phyloP scores from a whole-genome alignment of 2,329 filamentous ascomycete species.

The Arthrocladium fulminans region DNA sequence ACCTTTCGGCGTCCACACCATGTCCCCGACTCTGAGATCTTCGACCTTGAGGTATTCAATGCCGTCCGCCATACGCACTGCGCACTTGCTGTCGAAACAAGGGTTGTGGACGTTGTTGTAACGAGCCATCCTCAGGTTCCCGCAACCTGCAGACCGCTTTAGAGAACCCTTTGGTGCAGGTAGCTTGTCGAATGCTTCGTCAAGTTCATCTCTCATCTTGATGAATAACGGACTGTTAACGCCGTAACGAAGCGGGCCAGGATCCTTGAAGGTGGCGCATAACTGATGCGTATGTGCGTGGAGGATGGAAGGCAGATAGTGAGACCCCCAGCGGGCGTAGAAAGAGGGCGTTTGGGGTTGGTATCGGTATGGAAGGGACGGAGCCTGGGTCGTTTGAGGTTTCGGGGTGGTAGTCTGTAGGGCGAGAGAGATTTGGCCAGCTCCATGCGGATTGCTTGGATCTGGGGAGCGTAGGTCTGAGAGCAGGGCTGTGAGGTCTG shows the following conservation, averaged over 20 bases:
- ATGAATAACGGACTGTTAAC: conserved; percentile 44
- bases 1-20: conserved; percentile 45
- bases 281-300: conserved; percentile 49
- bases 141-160: not conserved
- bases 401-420: conserved; percentile 25
- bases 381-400: not conserved
- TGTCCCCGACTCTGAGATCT: conserved; percentile 38
- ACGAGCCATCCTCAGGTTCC: conserved; percentile 32
- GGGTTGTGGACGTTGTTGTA: conserved; percentile 38
- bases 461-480: conserved; percentile 1
- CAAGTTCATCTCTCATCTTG: conserved; percentile 42
- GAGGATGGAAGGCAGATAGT: conserved; percentile 50
- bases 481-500: conserved; percentile 14
- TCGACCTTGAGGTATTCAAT: conserved; percentile 32
- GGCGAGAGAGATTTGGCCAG: conserved; percentile 45
- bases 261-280: conserved; percentile 56
- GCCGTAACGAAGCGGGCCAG: conserved; percentile 49
- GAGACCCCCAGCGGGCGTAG: conserved; percentile 47
- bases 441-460: conserved; percentile 1
- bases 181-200: conserved; percentile 34
- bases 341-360: conserved; percentile 20
- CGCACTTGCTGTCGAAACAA: conserved; percentile 47
- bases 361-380: not conserved
- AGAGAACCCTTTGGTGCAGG: conserved; percentile 21
- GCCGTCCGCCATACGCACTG: conserved; percentile 39